Evolutionary conservation across 768 basidiomycete species (phyloP), one percentile per base, ranked within the genome.

Genomic region (Tricholoma saponaceum): DNA sequence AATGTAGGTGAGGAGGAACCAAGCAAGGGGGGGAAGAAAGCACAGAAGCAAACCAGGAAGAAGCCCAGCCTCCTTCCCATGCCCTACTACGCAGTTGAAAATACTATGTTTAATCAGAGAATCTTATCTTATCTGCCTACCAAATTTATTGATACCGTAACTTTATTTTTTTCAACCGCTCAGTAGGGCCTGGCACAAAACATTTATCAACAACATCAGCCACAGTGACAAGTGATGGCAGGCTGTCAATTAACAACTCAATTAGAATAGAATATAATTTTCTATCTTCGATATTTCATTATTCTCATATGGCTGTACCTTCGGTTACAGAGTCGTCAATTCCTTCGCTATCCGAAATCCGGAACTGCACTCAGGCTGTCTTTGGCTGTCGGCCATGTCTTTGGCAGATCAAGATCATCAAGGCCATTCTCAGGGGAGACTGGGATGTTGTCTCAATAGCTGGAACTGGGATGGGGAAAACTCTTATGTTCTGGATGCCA

Each of bases 391-490:
- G 26, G 16, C 65, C 65, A 14, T 70, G 69, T 41, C 49, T 63
- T 0, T 68, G 64, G 64, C 67, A 69, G 44, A 16, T 60, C 6
- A 46, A 61, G 16, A 55, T 67, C 0, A 55, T 59, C 4, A 9
- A 59, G 9, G 66, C 67, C 0, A 16, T 69, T 2, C 54, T 71
- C 2, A 53, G 62, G 22, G 37, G 60, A 0, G 58, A 63, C 14
- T 20, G 50, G 2, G 65, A 72, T 56, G 59, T 70, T 12, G 58
- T 71, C 3, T 65, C 59, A 6, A 62, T 64, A 9, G 59, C 69
- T n/a, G 65, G 60, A 7, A 71, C 69, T 6, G 71, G 71, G 2
- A 62, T 62, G 43, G 71, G 70, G 4, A 73, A 72, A 44, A 72
- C 68, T 7, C 58, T 74, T 0, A 62, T 64, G 0, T 74, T 74